Base-by-base conservation (phyloP, 257 asterid genomes). In the Solanum chmielewskii region DNA sequence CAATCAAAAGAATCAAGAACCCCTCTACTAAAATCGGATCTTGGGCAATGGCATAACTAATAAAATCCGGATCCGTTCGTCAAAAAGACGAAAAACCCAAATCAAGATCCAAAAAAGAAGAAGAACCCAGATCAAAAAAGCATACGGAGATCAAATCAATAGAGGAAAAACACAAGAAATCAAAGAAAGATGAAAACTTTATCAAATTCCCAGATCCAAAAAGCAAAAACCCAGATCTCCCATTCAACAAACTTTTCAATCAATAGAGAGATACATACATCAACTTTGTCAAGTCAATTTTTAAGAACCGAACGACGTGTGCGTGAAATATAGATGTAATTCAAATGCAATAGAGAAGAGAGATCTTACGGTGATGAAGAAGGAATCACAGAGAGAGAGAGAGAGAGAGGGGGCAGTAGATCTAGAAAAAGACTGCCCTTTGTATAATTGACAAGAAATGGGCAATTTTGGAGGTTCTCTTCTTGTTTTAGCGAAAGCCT, bases 351-450 rank as follows among this genome's bases (percentile, higher is more conserved):
- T 7, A 8, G 66, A 27, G 25, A 1, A 78, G 41, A 44, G 25
- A 45, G 66, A 45, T 78, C 88, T 87, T 88, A 90, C 90, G 23
- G 60, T 16, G 60, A 49, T 49, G 60, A 49, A 49, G 60, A 35
- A 42, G 3, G 47, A 64, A 49, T 33, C 74, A 64, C 13, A 44
- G 10, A 66, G 44, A 15, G 18, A 10, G 47, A 42, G 49, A 12
- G 14, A 66, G 44, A 15, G 20, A 47, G 56, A 13, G 20, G 0
- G 59, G 88, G 90, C 90, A 90, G 69, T 60, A 21, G 91, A 91
- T 88, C 90, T 87, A 68, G 75, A 77, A 70, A 52, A 77, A 59
- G 89, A 87, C 86, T 88, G 89, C 91, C 91, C 90, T 87, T 73
- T 37, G 75, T 80, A 66, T 15, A 49, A 74, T 37, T 59, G 31